Conservation (phyloP, 495 filamentous ascomycete species). For the Bacidia rubella region DNA sequence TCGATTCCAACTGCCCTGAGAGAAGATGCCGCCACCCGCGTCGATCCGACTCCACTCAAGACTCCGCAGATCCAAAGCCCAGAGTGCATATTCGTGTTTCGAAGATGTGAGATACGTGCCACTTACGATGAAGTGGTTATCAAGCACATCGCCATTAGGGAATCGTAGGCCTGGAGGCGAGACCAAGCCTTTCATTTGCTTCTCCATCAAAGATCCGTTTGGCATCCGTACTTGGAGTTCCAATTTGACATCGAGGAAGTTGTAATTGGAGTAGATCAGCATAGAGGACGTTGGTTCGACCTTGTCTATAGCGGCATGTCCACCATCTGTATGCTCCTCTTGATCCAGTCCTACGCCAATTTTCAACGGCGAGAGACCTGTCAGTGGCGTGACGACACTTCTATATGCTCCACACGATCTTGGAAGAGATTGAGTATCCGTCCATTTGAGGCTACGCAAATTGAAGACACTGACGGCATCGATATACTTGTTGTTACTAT, state of each 20-base stretch:
- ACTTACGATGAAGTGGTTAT: constrained; percentile 90
- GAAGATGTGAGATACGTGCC: constrained; percentile 94
- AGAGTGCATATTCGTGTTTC: constrained; percentile 95
- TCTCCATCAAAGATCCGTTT: constrained; percentile 76
- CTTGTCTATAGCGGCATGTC: constrained; percentile 24
- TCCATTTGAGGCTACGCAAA: constrained; percentile 90
- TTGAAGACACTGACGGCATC: constrained; percentile 98
- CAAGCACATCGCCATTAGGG: constrained; percentile 86
- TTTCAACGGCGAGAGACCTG: constrained; percentile 50
- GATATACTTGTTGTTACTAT: constrained; percentile 96
- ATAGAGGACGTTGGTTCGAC: constrained; percentile 61
- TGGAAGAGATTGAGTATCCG: constrained; percentile 66
- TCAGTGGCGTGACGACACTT: constrained; percentile 80
- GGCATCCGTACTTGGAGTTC: constrained; percentile 78
- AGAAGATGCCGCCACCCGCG: constrained; percentile 85
- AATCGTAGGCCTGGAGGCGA: constrained; percentile 88
- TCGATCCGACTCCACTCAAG: constrained; percentile 92
- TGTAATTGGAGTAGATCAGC: constrained; percentile 98
- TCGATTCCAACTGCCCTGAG: constrained; percentile 92
- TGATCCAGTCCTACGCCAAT: constrained; percentile 46
- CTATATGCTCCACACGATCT: constrained; percentile 92
- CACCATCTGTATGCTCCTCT: constrained; percentile 25
- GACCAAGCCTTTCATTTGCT: constrained; percentile 72
- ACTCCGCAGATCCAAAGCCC: constrained; percentile 80
- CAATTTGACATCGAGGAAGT: constrained; percentile 91